A percentile compares a stretch with the other conserved stretches of the same genome.
Evolutionary conservation across 306 rosid species (phyloP).

Genomic region (Amphicarpaea edgeworthii): DNA sequence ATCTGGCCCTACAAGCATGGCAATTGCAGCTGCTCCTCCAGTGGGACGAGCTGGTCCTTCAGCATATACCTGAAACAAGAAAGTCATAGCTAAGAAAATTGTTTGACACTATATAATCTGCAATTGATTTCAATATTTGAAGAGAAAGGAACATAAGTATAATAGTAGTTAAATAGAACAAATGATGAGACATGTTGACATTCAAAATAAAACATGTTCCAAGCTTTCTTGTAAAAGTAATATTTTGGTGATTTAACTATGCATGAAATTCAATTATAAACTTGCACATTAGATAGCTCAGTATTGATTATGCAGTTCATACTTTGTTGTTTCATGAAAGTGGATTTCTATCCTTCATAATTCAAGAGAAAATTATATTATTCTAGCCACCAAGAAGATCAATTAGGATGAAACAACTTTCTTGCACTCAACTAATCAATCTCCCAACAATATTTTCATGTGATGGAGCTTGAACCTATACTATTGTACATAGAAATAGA

Average conservation of each 20-base stretch:
- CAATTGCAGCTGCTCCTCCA: slow-evolving; percentile 95
- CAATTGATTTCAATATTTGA: slow-evolving; percentile 3
- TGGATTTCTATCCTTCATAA: slow-evolving; percentile 7
- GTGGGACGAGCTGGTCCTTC: slow-evolving; percentile 97
- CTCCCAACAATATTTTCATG: too few species aligned
- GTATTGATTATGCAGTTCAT: slow-evolving; percentile 1
- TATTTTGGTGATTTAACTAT: neutral
- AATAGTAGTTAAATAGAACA: slow-evolving; percentile 11
- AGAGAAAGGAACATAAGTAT: neutral
- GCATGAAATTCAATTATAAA: slow-evolving; percentile 13
- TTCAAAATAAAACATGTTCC: neutral
- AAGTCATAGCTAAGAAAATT: slow-evolving; percentile 12
- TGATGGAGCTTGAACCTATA: too few species aligned
- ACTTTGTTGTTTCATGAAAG: neutral
- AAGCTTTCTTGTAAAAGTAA: neutral
- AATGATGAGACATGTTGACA: neutral
- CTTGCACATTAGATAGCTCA: slow-evolving; percentile 5
- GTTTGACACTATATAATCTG: neutral
- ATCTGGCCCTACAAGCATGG: slow-evolving; percentile 82
- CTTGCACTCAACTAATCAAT: too few species aligned
- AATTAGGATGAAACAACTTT: too few species aligned
- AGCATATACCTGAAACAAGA: slow-evolving; percentile 75
- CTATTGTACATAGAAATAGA: too few species aligned
- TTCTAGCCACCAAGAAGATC: too few species aligned
- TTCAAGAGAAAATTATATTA: slow-evolving; percentile 8